phyloP scores from a whole-genome alignment of 2,329 filamentous ascomycete genomes.

The Scopulariopsis brevicaulis region DNA sequence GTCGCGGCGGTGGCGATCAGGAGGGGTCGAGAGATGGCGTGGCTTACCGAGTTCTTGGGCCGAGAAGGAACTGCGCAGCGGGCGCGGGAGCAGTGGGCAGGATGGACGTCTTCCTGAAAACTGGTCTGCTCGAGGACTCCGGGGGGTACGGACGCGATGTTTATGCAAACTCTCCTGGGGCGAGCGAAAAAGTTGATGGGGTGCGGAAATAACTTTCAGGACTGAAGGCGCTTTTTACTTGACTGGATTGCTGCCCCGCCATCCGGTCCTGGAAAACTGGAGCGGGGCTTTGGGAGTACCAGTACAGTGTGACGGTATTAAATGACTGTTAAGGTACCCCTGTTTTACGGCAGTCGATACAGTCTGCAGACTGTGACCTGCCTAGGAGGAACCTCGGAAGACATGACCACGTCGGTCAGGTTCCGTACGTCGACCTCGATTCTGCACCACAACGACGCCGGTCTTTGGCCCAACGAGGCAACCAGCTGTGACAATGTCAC shows the following conservation, averaged over 20 bases:
- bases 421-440: background rate
- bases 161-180: background rate
- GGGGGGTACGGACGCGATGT: background rate
- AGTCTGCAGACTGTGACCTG: background rate
- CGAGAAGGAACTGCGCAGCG: background rate
- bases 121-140: background rate
- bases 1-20: background rate
- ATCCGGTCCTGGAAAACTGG: background rate
- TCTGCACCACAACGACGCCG: background rate
- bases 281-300: constrained; percentile 3
- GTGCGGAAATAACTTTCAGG: constrained; percentile 1
- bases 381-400: background rate
- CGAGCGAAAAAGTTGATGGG: background rate
- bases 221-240: background rate
- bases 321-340: background rate
- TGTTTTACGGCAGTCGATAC: background rate
- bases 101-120: background rate
- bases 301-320: background rate
- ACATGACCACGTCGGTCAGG: background rate
- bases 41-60: background rate
- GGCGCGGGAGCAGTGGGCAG: background rate
- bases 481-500: background rate
- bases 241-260: background rate
- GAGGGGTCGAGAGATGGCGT: background rate
- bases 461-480: background rate